Conservation (phyloP, 139 green algal genomes). For the Haematococcus sp. region DNA sequence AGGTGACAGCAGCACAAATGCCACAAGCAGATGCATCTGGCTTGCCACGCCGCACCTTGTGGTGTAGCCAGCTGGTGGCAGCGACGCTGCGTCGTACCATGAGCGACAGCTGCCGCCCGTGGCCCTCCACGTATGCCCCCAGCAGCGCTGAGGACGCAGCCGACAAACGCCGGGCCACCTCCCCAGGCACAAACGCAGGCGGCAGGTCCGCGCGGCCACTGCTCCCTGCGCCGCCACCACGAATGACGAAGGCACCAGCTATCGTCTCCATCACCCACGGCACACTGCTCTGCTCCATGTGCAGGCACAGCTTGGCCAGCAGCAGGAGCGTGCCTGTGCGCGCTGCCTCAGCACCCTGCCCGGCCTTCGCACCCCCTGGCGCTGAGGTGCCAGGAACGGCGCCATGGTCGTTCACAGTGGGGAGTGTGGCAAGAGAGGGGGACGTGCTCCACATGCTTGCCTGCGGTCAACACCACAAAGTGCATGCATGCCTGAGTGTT, state of each 20-base stretch:
- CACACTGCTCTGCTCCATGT: constrained; percentile 62
- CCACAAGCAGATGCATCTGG: no score
- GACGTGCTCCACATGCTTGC: neutral
- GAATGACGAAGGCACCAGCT: constrained; percentile 56
- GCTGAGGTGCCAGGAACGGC: no score
- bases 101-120: constrained; percentile 56
- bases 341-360: no score
- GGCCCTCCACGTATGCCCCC: constrained; percentile 58
- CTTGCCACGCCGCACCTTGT: constrained; percentile 34
- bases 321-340: constrained; percentile 62
- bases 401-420: no score
- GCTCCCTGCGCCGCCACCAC: constrained; percentile 49
- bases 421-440: neutral
- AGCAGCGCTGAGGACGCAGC: constrained; percentile 49
- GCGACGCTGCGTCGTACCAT: constrained; percentile 48
- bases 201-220: neutral
- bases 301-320: constrained; percentile 60
- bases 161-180: constrained; percentile 37
- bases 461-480: neutral
- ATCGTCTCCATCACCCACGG: constrained; percentile 62
- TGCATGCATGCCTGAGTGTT: no score
- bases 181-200: constrained; percentile 10
- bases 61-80: constrained; percentile 56
- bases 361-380: no score
- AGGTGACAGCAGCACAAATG: no score